These are phyloP conservation scores for Bathelium albidoporum DNA, from an alignment of 495 filamentous ascomycete genomes.

Conservation along the genomic window DNA sequence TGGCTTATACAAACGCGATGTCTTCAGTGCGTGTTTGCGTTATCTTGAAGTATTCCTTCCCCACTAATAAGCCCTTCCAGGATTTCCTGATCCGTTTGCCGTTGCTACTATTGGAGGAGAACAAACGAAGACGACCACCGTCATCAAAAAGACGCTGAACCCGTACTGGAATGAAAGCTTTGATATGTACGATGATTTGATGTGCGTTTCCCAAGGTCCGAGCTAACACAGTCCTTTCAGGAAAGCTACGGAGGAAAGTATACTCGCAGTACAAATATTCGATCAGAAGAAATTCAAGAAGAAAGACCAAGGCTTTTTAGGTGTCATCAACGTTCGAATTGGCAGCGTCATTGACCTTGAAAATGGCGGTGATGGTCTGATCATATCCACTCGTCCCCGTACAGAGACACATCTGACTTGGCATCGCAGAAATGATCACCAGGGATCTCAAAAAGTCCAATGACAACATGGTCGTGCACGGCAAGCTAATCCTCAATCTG, in stretches of 20 bases:
- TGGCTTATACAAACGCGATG: conserved; percentile 97
- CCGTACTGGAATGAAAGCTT: conserved; percentile 99
- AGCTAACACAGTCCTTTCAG: conserved; percentile 39
- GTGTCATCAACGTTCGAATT: conserved; percentile 92
- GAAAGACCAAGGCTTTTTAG: conserved; percentile 98
- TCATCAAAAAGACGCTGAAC: conserved; percentile 94
- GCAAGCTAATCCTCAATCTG: conserved; percentile 91
- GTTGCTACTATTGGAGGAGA: conserved; percentile 94
- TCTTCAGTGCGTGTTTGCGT: conserved; percentile 66
- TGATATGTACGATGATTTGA: conserved; percentile 62
- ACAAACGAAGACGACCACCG: conserved; percentile 88
- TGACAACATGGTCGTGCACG: conserved; percentile 94
- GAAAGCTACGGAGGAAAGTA: conserved; percentile 82
- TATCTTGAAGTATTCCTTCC: conserved; percentile 10
- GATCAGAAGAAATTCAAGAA: conserved; percentile 99
- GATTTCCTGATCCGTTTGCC: conserved; percentile 94
- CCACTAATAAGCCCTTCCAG: conserved; percentile 39
- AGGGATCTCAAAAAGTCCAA: conserved; percentile 95
- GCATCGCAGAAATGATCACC: conserved; percentile 77
- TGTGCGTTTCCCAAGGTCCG: background rate
- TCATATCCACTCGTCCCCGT: background rate
- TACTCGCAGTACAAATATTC: conserved; percentile 95
- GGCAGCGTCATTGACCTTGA: conserved; percentile 86
- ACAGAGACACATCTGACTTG: conserved; percentile 6
- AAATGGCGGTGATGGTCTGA: conserved; percentile 81